Conservation (phyloP, 768 basidiomycete species). For the Pisolithus sp. region DNA sequence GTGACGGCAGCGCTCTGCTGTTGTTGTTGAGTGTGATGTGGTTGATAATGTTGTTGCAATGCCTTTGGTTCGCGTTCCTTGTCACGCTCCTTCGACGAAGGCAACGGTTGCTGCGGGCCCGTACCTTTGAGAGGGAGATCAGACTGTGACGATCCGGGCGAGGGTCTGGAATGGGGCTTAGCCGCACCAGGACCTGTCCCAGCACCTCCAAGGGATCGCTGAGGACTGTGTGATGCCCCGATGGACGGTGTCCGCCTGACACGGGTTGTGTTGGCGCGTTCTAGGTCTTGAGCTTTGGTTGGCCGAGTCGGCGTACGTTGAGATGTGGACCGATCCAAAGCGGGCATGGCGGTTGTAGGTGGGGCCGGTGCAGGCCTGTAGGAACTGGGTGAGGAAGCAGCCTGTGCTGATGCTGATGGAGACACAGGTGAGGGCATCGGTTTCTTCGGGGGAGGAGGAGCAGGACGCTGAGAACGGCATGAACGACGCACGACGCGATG, state of each 20-base stretch:
- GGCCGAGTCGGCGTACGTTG: slow-evolving; percentile 65
- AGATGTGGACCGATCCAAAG: slow-evolving; percentile 84
- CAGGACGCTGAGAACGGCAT: slow-evolving; percentile 27
- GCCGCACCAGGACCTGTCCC: slow-evolving; percentile 23
- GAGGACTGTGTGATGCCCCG: slow-evolving; percentile 22
- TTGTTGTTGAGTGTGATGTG: slow-evolving; percentile 21
- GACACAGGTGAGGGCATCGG: slow-evolving; percentile 19
- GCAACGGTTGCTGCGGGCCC: slow-evolving; percentile 4
- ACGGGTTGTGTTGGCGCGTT: slow-evolving; percentile 65
- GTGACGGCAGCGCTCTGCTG: slow-evolving; percentile 59
- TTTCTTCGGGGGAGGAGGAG: slow-evolving; percentile 40
- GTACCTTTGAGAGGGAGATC: slow-evolving; percentile 48
- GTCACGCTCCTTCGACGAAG: slow-evolving; percentile 8
- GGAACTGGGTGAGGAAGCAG: slow-evolving; percentile 34
- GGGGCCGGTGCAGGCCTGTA: slow-evolving; percentile 78
- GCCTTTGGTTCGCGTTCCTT: slow-evolving; percentile 34
- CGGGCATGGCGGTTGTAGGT: slow-evolving; percentile 52
- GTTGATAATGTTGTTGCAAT: slow-evolving; percentile 14
- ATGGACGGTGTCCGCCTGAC: slow-evolving; percentile 49
- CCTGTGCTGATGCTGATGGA: slow-evolving; percentile 26
- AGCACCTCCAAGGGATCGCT: slow-evolving; percentile 14
- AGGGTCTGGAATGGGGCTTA: slow-evolving; percentile 38
- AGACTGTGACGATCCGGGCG: slow-evolving; percentile 53
- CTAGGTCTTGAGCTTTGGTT: slow-evolving; percentile 38
- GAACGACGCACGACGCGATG: slow-evolving; percentile 2